These are phyloP conservation scores for Backusella morwellensis DNA, from an alignment of 192 early-diverging fungal genomes.

Conservation along the genomic window DNA sequence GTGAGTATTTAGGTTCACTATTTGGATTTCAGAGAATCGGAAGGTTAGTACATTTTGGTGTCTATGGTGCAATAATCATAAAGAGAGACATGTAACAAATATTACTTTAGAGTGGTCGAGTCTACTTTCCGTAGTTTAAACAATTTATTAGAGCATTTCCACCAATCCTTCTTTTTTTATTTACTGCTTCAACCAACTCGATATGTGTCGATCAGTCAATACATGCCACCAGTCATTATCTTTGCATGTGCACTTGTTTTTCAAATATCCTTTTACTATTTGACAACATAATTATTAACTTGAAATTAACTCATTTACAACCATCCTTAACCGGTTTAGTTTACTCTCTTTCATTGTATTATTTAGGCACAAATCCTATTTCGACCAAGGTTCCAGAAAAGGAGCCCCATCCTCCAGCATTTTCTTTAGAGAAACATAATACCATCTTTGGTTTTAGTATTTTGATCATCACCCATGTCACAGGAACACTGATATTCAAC, in stretches of 20 bases:
- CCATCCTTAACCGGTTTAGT: slow-evolving; percentile 25
- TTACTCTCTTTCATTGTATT: slow-evolving; percentile 46
- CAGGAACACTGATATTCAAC: slow-evolving; percentile 36
- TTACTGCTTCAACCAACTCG: slow-evolving; percentile 73
- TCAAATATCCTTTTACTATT: slow-evolving; percentile 59
- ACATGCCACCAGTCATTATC: slow-evolving; percentile 82
- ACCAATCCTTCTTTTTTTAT: slow-evolving; percentile 98
- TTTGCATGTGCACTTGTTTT: slow-evolving; percentile 72
- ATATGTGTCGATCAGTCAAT: slow-evolving; percentile 88
- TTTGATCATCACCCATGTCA: slow-evolving; percentile 26
- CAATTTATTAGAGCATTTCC: slow-evolving; percentile 91
- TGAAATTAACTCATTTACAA: slow-evolving; percentile 35
- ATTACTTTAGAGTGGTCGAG: slow-evolving; percentile 63
- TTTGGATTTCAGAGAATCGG: slow-evolving; percentile 52
- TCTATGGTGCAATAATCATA: neutral
- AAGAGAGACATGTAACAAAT: neutral
- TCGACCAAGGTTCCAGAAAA: neutral
- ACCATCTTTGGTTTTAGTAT: slow-evolving; percentile 29
- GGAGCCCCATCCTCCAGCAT: slow-evolving; percentile 15
- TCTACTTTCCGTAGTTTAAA: slow-evolving; percentile 81
- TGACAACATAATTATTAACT: slow-evolving; percentile 26
- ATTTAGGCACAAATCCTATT: slow-evolving; percentile 14
- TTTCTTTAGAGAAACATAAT: slow-evolving; percentile 23
- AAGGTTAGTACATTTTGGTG: slow-evolving; percentile 33
- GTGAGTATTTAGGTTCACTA: slow-evolving; percentile 25